A percentile compares a stretch with the other conserved stretches of the same genome.
Conservation (phyloP, 129 eudicot species). For the Flaveria linearis region DNA sequence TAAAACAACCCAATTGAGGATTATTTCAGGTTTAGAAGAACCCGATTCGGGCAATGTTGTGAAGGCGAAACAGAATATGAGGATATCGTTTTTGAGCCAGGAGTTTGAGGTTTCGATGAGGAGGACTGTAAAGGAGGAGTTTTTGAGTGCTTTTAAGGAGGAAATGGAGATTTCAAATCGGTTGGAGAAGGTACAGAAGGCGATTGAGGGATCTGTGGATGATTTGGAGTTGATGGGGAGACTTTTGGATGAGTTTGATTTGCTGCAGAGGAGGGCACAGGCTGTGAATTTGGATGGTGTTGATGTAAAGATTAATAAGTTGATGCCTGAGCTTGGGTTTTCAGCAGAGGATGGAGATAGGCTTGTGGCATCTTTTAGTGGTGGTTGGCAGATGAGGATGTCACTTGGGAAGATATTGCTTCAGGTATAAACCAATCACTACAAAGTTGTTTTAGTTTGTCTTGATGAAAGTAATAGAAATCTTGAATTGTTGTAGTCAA, state of each 20-base stretch:
- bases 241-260: conserved; percentile 95
- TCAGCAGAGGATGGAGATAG: conserved; percentile 75
- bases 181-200: conserved; percentile 95
- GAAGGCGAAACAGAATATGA: conserved; percentile 89
- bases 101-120: conserved; percentile 84
- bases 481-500: background rate
- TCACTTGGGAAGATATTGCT: conserved; percentile 92
- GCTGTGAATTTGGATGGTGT: conserved; percentile 85
- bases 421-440: conserved; percentile 57
- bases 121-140: conserved; percentile 92
- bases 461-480: background rate
- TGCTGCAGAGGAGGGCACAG: conserved; percentile 79
- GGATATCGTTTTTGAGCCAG: conserved; percentile 82
- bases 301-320: conserved; percentile 77
- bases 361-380: conserved; percentile 93
- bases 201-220: conserved; percentile 77
- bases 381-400: conserved; percentile 99
- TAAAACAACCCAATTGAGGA: conserved; percentile 92
- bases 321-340: conserved; percentile 95
- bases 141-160: conserved; percentile 84
- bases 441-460: background rate
- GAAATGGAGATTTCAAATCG: conserved; percentile 81
- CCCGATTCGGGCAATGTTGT: conserved; percentile 90
- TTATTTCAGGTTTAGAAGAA: conserved; percentile 77
- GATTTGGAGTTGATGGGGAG: conserved; percentile 98